Evolutionary conservation across 1,284 basidiomycete genomes (phyloP).

Genomic region (Moesziomyces aphidis): DNA sequence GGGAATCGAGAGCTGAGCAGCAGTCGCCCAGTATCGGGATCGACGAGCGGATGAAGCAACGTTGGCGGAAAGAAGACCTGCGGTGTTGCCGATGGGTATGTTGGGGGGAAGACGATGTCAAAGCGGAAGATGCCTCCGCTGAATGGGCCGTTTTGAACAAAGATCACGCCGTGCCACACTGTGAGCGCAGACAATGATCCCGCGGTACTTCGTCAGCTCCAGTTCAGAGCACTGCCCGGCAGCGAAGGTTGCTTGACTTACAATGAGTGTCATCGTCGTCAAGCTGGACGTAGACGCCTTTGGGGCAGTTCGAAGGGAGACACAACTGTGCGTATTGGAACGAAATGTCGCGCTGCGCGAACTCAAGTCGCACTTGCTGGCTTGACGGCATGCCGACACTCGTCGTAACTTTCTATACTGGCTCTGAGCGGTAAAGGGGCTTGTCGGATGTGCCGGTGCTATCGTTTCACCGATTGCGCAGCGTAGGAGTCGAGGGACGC

Average conservation of each 20-base stretch:
- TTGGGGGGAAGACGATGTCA: conserved; percentile 49
- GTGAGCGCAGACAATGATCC: background rate
- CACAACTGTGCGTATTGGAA: conserved; percentile 49
- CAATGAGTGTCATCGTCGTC: conserved; percentile 46
- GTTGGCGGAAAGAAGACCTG: conserved; percentile 51
- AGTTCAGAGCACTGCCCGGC: background rate
- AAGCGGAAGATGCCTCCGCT: conserved; percentile 56
- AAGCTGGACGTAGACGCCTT: conserved; percentile 46
- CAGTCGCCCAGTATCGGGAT: conserved; percentile 43
- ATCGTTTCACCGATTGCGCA: too few relatives aligned
- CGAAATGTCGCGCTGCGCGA: conserved; percentile 46
- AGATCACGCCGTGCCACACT: conserved; percentile 55
- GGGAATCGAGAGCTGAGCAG: conserved; percentile 31
- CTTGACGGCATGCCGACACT: conserved; percentile 19
- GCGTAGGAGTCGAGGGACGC: too few relatives aligned
- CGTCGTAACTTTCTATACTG: background rate
- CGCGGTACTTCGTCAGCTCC: background rate
- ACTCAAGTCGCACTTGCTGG: conserved; percentile 38
- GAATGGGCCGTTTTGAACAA: conserved; percentile 48
- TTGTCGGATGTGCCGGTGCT: too few relatives aligned
- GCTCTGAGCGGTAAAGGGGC: too few relatives aligned
- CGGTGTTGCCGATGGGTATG: conserved; percentile 40
- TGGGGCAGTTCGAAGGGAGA: conserved; percentile 40
- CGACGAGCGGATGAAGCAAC: conserved; percentile 52
- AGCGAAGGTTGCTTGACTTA: conserved; percentile 1